These are phyloP conservation scores for Bacidia rubella DNA, from an alignment of 495 filamentous ascomycete genomes.

Conservation along the genomic window DNA sequence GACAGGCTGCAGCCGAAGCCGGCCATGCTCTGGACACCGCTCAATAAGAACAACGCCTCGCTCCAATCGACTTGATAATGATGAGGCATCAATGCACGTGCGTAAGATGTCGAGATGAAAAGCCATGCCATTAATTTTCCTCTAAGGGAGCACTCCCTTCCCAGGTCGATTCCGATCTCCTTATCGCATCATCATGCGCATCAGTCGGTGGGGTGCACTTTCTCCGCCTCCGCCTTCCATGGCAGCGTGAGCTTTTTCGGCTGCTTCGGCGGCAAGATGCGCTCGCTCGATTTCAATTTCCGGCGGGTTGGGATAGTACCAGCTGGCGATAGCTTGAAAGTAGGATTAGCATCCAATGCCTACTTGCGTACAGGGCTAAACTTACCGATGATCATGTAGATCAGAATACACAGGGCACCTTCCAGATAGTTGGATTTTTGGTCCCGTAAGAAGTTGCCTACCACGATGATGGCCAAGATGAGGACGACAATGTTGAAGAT, in stretches of 20 bases:
- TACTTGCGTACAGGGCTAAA: background rate
- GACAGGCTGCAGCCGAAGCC: too few species aligned
- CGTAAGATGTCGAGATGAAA: background rate
- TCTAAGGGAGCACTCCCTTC: background rate
- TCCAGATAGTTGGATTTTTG: slow-evolving; percentile 73
- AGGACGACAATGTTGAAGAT: slow-evolving; percentile 78
- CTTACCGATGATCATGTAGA: slow-evolving; percentile 42
- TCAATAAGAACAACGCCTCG: background rate
- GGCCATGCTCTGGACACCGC: too few species aligned
- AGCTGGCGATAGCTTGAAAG: slow-evolving; percentile 11
- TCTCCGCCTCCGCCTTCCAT: background rate
- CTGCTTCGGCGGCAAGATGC: background rate
- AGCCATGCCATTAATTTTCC: background rate
- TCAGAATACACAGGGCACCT: slow-evolving; percentile 55
- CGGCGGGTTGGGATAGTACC: slow-evolving; percentile 11
- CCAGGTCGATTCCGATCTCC: background rate
- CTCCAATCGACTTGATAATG: background rate
- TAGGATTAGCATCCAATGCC: background rate
- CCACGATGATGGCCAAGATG: slow-evolving; percentile 76
- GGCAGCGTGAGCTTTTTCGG: background rate
- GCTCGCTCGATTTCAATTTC: background rate
- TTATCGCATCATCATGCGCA: slow-evolving; percentile 3
- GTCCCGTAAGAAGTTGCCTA: slow-evolving; percentile 68
- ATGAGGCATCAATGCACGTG: background rate
- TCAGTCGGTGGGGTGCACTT: slow-evolving; percentile 1